A percentile compares a stretch with the other conserved stretches of the same genome.
Conservation (phyloP, 257 asterid species). For the Plectranthus barbatus region DNA sequence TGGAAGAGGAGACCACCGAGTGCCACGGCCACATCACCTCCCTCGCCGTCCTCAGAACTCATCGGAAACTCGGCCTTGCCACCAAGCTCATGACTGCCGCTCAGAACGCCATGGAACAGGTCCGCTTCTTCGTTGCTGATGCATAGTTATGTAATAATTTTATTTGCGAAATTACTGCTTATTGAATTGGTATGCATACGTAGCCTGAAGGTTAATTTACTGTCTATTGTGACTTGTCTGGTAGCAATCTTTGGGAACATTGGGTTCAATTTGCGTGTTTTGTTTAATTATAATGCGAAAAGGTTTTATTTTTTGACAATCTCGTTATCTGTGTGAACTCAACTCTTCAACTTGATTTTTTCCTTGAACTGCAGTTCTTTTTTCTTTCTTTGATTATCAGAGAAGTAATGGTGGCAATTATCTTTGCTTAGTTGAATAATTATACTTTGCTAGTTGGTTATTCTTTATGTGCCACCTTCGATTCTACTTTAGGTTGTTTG, state of each 20-base stretch:
- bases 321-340: background rate
- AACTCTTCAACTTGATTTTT: background rate
- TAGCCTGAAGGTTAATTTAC: background rate
- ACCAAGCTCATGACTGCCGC: conserved; percentile 99
- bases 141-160: background rate
- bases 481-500: background rate
- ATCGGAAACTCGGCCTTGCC: conserved; percentile 89
- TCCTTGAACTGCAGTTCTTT: background rate
- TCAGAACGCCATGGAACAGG: conserved; percentile 98
- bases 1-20: conserved; percentile 95
- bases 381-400: background rate
- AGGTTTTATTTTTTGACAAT: background rate
- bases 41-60: conserved; percentile 96
- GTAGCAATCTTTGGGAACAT: background rate
- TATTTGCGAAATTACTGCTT: background rate
- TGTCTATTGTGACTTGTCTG: background rate
- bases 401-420: background rate
- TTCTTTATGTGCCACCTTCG: background rate
- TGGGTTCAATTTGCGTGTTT: background rate
- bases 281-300: too few relatives aligned
- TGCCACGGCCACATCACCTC: conserved; percentile 99
- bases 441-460: background rate
- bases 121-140: background rate
- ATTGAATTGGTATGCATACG: background rate
- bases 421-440: background rate